These are phyloP conservation scores for Hypoxylon rickii DNA, from an alignment of 495 filamentous ascomycete genomes.

Conservation along the genomic window DNA sequence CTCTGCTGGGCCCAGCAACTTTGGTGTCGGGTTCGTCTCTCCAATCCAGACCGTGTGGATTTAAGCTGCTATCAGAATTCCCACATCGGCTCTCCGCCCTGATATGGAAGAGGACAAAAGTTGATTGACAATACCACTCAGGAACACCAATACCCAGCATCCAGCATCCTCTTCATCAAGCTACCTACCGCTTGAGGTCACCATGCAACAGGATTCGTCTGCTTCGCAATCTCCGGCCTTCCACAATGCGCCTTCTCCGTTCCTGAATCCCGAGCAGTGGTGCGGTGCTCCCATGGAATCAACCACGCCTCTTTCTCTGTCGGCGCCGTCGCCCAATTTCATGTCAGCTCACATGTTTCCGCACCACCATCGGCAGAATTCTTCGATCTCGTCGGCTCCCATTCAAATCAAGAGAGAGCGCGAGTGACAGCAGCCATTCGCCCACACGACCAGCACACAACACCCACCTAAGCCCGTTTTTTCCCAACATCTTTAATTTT, in stretches of 20 bases:
- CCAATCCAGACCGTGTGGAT: slow-evolving; percentile 59
- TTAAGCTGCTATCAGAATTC: slow-evolving; percentile 46
- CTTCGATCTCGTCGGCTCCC: slow-evolving; percentile 36
- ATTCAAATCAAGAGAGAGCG: slow-evolving; percentile 36
- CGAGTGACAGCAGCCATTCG: slow-evolving; percentile 17
- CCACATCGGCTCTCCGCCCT: slow-evolving; percentile 41
- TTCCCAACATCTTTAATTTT: slow-evolving; percentile 22
- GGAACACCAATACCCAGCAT: slow-evolving; percentile 47
- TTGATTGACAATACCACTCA: slow-evolving; percentile 55
- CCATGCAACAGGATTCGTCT: slow-evolving; percentile 26
- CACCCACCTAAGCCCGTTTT: slow-evolving; percentile 22
- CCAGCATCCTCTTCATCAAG: slow-evolving; percentile 35
- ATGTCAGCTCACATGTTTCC: slow-evolving; percentile 27
- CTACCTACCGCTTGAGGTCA: slow-evolving; percentile 43
- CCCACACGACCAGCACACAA: background rate
- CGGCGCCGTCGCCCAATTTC: slow-evolving; percentile 34
- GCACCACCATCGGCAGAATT: slow-evolving; percentile 37
- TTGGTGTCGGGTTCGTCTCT: slow-evolving; percentile 60
- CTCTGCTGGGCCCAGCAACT: slow-evolving; percentile 47
- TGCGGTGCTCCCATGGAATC: slow-evolving; percentile 44
- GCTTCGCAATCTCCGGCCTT: slow-evolving; percentile 29
- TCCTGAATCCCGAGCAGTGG: slow-evolving; percentile 43
- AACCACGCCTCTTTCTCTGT: slow-evolving; percentile 34
- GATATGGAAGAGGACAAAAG: slow-evolving; percentile 41
- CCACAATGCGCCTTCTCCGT: slow-evolving; percentile 42